phyloP scores from a whole-genome alignment of 2,329 filamentous ascomycete species.

The Corynespora cassiicola region DNA sequence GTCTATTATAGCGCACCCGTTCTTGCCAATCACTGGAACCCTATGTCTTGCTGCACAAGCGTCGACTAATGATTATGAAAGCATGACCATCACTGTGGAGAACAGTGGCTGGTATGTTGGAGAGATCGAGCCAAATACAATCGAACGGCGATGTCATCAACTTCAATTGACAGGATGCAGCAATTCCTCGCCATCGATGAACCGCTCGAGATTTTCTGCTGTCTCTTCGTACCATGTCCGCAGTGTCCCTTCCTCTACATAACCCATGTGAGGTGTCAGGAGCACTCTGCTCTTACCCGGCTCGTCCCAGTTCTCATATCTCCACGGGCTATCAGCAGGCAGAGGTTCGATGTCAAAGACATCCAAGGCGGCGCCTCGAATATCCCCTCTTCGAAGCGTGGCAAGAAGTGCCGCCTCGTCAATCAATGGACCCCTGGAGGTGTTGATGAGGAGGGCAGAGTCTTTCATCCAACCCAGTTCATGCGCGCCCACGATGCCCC shows the following conservation, averaged over 20 bases:
- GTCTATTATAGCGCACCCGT: too few relatives aligned
- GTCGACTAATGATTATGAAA: too few relatives aligned
- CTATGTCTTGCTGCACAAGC: too few relatives aligned
- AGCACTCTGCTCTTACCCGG: constrained; percentile 71
- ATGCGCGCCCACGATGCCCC: constrained; percentile 65
- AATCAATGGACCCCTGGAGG: constrained; percentile 71
- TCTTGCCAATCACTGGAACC: too few relatives aligned
- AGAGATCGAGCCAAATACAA: too few relatives aligned
- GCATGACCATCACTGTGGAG: too few relatives aligned
- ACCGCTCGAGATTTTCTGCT: constrained; percentile 69
- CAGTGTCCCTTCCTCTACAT: constrained; percentile 72
- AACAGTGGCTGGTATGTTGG: too few relatives aligned
- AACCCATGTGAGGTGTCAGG: constrained; percentile 81
- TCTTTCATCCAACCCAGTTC: constrained; percentile 73
- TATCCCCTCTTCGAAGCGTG: constrained; percentile 61
- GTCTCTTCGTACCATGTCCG: constrained; percentile 73
- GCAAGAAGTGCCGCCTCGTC: constrained; percentile 68
- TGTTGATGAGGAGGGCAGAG: constrained; percentile 71
- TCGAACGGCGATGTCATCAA: too few relatives aligned
- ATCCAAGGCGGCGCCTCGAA: constrained; percentile 72
- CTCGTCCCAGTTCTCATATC: constrained; percentile 68
- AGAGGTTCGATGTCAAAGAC: constrained; percentile 75
- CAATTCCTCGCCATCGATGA: constrained; percentile 63
- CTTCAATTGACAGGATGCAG: too few relatives aligned
- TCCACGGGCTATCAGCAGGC: constrained; percentile 69